phyloP scores from a whole-genome alignment of 2,329 filamentous ascomycete species.

The Falciphora oryzae region DNA sequence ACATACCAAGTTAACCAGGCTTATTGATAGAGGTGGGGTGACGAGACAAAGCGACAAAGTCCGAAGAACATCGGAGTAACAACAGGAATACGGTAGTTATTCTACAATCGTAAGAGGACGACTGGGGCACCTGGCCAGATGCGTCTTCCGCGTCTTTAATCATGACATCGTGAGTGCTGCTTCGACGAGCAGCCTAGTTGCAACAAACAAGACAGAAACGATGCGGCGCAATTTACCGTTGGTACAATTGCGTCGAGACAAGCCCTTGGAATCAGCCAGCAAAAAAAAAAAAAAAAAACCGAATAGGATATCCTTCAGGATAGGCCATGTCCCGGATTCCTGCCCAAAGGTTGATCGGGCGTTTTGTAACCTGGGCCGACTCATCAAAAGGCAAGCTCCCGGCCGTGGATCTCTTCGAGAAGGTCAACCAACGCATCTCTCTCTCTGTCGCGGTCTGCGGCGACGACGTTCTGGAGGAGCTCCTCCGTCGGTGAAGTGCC shows the following conservation, averaged over 20 bases:
- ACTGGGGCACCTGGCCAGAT: not conserved
- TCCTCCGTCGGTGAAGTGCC: slow-evolving; percentile 32
- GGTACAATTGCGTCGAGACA: not conserved
- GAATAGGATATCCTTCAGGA: not conserved
- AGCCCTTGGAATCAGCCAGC: not conserved
- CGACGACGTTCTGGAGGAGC: slow-evolving; percentile 46
- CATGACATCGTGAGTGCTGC: not conserved
- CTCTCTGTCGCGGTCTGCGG: slow-evolving; percentile 27
- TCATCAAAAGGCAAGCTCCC: slow-evolving; percentile 6
- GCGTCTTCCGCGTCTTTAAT: not conserved
- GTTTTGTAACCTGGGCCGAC: not conserved
- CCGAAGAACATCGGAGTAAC: not conserved
- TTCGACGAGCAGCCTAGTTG: not conserved
- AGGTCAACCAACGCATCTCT: slow-evolving; percentile 30
- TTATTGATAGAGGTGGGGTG: too few relatives aligned
- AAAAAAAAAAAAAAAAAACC: not conserved
- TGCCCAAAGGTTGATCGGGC: not conserved
- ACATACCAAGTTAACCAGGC: too few relatives aligned
- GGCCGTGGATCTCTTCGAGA: slow-evolving; percentile 35
- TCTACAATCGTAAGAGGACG: not conserved
- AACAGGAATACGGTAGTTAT: not conserved
- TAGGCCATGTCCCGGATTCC: not conserved
- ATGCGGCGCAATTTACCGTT: too few relatives aligned
- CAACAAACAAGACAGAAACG: not conserved
- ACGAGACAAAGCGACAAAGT: not conserved